These are phyloP conservation scores for Eleusine coracana DNA, from an alignment of 176 grass and related monocot genomes.

Conservation along the genomic window DNA sequence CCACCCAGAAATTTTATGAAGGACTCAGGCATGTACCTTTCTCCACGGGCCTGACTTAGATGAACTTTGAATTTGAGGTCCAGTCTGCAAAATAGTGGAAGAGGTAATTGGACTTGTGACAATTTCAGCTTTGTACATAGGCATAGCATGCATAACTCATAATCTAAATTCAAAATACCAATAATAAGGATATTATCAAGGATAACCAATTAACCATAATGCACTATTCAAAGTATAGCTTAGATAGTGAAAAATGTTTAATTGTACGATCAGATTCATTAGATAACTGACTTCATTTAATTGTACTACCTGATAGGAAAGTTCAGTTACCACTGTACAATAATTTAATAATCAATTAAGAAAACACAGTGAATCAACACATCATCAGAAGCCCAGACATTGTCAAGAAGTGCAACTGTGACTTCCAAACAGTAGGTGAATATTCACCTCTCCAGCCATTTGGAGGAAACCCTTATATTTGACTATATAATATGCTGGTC, in stretches of 20 bases:
- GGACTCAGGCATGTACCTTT: constrained; percentile 65
- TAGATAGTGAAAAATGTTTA: constrained; percentile 10
- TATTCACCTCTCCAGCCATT: constrained; percentile 21
- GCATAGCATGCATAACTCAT: neutral
- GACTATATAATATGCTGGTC: neutral
- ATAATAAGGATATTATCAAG: constrained; percentile 18
- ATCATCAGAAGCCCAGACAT: neutral
- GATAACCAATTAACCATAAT: constrained; percentile 6
- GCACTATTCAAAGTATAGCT: neutral
- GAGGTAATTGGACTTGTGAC: neutral
- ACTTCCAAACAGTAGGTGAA: constrained; percentile 8
- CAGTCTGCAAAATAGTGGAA: constrained; percentile 60
- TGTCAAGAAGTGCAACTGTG: neutral
- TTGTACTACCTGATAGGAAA: constrained; percentile 1
- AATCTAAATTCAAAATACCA: neutral
- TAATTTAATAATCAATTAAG: constrained; percentile 5
- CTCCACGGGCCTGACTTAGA: constrained; percentile 98
- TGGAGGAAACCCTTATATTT: constrained; percentile 12
- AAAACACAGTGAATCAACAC: constrained; percentile 33
- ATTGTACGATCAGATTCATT: neutral
- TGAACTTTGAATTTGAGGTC: constrained; percentile 75
- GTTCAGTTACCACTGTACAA: neutral
- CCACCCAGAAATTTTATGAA: constrained; percentile 14
- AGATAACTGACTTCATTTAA: constrained; percentile 13
- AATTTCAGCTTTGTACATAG: constrained; percentile 23